Percentiles rank a stretch among this genome's conserved stretches.
Conservation (phyloP, 2,329 filamentous ascomycete species). For the Ophiosphaerella korrae region DNA sequence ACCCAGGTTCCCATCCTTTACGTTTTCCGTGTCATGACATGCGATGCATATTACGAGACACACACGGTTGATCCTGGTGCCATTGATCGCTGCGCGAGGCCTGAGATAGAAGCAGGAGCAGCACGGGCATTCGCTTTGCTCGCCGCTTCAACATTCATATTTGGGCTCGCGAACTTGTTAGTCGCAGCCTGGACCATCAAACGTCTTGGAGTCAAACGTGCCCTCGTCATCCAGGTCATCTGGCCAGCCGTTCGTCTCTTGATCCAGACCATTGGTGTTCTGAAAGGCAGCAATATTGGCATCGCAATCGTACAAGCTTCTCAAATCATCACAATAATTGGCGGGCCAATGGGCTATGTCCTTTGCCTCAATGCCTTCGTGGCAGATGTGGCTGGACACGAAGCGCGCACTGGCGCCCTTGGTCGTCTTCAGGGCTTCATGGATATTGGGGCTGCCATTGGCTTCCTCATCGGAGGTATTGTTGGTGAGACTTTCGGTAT, state of each 20-base stretch:
- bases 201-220: slow-evolving; percentile 65
- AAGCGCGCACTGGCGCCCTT: slow-evolving; percentile 66
- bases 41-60: slow-evolving; percentile 68
- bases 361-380: slow-evolving; percentile 72
- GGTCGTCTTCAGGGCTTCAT: slow-evolving; percentile 69
- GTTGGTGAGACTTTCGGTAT: slow-evolving; percentile 69
- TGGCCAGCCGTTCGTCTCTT: slow-evolving; percentile 68
- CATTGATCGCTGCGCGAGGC: slow-evolving; percentile 62
- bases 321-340: slow-evolving; percentile 70
- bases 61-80: slow-evolving; percentile 55
- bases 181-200: slow-evolving; percentile 71
- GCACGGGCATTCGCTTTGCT: slow-evolving; percentile 68
- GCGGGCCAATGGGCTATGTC: slow-evolving; percentile 71
- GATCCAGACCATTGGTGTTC: slow-evolving; percentile 68
- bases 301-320: slow-evolving; percentile 71
- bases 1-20: slow-evolving; percentile 63
- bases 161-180: slow-evolving; percentile 70
- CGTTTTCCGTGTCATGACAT: slow-evolving; percentile 74
- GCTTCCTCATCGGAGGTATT: slow-evolving; percentile 68
- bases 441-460: slow-evolving; percentile 69
- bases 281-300: slow-evolving; percentile 64
- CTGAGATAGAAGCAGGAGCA: slow-evolving; percentile 68
- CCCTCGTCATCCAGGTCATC: slow-evolving; percentile 67
- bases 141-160: slow-evolving; percentile 70
- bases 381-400: slow-evolving; percentile 66